Conservation (phyloP, 1,139 yeast genomes). For the Blastobotrys ciferrii region DNA sequence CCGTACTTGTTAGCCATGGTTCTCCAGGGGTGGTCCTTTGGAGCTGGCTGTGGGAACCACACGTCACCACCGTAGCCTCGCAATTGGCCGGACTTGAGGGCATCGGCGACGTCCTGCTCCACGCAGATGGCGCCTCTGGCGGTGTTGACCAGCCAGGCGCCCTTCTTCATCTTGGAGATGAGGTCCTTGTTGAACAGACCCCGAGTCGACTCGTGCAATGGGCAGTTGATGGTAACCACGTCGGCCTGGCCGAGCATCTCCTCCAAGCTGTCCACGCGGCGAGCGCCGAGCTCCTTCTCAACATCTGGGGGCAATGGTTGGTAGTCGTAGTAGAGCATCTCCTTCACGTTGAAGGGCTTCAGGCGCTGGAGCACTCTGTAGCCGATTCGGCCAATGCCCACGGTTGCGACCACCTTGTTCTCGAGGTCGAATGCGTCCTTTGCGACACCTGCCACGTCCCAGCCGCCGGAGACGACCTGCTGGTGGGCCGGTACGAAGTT, state of each 20-base stretch:
- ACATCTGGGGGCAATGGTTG: constrained; percentile 62
- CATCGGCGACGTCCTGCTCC: constrained; percentile 73
- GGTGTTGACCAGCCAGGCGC: constrained; percentile 76
- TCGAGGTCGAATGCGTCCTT: constrained; percentile 74
- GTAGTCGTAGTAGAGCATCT: constrained; percentile 72
- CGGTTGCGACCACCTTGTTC: constrained; percentile 72
- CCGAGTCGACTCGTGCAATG: constrained; percentile 66
- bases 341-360: constrained; percentile 71
- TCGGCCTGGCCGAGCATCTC: constrained; percentile 70
- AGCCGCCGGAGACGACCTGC: constrained; percentile 56
- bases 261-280: constrained; percentile 62
- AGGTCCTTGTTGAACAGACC: constrained; percentile 68
- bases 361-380: constrained; percentile 71
- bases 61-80: constrained; percentile 86
- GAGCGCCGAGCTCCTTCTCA: constrained; percentile 55
- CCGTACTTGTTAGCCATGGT: constrained; percentile 61
- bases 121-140: constrained; percentile 82
- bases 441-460: constrained; percentile 81
- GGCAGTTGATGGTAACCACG: constrained; percentile 74
- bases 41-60: constrained; percentile 81
- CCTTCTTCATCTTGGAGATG: constrained; percentile 70
- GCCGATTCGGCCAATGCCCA: constrained; percentile 84
- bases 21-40: constrained; percentile 76
- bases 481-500: constrained; percentile 80
- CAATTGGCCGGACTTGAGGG: constrained; percentile 64